Base-by-base conservation (phyloP, 345 rosid species). In the Acer yangbiense region DNA sequence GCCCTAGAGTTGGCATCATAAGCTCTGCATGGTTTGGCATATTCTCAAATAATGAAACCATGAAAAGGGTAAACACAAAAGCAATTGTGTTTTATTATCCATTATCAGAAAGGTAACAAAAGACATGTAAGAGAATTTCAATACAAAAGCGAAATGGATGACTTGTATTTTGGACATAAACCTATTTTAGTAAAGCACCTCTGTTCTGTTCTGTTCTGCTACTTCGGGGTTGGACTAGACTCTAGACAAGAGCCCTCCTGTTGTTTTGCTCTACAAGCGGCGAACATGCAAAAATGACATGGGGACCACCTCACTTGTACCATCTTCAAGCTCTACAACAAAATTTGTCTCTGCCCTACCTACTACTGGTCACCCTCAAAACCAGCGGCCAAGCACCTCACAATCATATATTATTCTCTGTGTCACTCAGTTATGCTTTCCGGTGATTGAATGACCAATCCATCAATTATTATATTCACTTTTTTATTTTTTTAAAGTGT, bases 121-220 rank as follows among this genome's bases (percentile, higher is more conserved):
- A 41, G 60, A 62, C 29, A 39, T 52, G 55, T 52, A 54, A 35
- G 72, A 41, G 41, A 66, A 54, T 76, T 67, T 67, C 72, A 58
- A 41, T 23, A 32, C 29, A 35, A 77, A 63, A 77, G 68, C 46
- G 21, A 46, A 74, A 13, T 57, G 65, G 3, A 25, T 18, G 32
- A 25, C 16, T 44, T 13, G 44, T 35, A 35, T 21, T 74, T 69
- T 81, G 80, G 75, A 61, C 7, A 43, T 54, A 79, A 68, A 68
- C 72, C 69, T 11, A 64, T 25, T 72, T 17, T 63, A 58, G 78
- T 23, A 61, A 63, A 2, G 76, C 69, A 66, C 2, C 17, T 55
- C 27, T 25, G 27, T 25, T 25, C 64, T 69, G 54, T 48, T 69
- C 57, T 63, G 54, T 48, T 69, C 57, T n/a, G 64, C 21, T n/a